Percentiles rank a stretch among this genome's conserved stretches.
phyloP scores from a whole-genome alignment of 495 filamentous ascomycete species.

The Chaetomidium leptoderma region DNA sequence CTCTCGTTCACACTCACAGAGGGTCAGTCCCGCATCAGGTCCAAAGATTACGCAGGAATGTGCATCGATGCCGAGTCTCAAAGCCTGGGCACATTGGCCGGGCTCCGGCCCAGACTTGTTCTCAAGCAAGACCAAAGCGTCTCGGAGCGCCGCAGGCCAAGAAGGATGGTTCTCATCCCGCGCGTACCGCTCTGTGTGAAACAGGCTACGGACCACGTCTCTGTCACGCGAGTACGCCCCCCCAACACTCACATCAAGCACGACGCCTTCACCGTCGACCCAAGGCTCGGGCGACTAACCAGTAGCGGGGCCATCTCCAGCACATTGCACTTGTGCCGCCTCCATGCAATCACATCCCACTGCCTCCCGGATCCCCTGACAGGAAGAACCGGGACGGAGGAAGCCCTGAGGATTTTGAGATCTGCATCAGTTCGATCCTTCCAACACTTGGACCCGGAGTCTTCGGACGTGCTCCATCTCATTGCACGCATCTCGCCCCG shows the following conservation, averaged over 20 bases:
- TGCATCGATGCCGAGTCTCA: conserved; percentile 50
- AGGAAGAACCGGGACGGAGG: conserved; percentile 57
- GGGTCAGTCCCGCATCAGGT: conserved; percentile 13
- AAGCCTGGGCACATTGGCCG: conserved; percentile 47
- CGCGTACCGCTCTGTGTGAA: conserved; percentile 37
- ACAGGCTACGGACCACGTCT: conserved; percentile 35
- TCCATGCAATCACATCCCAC: conserved; percentile 61
- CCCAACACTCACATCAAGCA: conserved; percentile 22
- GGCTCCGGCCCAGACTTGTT: conserved; percentile 53
- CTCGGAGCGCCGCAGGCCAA: neutral
- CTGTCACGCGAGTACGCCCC: conserved; percentile 36
- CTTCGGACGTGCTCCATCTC: conserved; percentile 36
- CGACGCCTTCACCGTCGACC: conserved; percentile 46
- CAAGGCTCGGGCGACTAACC: conserved; percentile 43
- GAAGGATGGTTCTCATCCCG: conserved; percentile 50
- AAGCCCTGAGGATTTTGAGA: conserved; percentile 49
- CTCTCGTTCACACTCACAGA: conserved; percentile 17
- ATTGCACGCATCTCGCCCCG: conserved; percentile 53
- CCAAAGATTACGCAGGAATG: conserved; percentile 41
- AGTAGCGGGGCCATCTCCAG: conserved; percentile 52
- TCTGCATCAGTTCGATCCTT: conserved; percentile 53
- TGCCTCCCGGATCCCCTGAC: conserved; percentile 57
- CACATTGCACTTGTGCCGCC: conserved; percentile 50
- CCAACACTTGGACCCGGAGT: conserved; percentile 34
- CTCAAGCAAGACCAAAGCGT: conserved; percentile 31